Evolutionary conservation across 768 basidiomycete genomes (phyloP).

Genomic region (Tremella fuciformis): DNA sequence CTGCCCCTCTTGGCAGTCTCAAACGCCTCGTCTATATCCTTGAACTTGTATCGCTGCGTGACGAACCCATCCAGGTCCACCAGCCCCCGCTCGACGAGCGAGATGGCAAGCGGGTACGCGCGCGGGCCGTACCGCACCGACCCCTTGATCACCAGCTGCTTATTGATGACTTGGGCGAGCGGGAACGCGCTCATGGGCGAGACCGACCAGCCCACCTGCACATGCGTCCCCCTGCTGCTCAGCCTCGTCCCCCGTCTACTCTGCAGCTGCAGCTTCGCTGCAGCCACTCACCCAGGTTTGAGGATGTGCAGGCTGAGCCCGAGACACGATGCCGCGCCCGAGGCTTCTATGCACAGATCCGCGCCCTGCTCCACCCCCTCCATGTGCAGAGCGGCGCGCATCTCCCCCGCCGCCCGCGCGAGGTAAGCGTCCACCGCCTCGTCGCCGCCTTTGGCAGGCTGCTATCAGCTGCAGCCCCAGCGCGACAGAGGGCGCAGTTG

Average conservation of each 20-base stretch:
- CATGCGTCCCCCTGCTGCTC: constrained; percentile 6
- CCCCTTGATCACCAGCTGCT: constrained; percentile 76
- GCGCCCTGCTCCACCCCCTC: constrained; percentile 63
- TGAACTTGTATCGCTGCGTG: constrained; percentile 78
- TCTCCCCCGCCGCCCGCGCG: constrained; percentile 54
- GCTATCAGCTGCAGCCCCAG: too few relatives aligned
- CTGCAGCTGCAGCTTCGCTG: too few relatives aligned
- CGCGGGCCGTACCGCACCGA: constrained; percentile 65
- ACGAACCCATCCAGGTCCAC: constrained; percentile 84
- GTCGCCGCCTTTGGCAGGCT: constrained; percentile 57
- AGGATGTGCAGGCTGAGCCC: constrained; percentile 75
- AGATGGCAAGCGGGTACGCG: constrained; percentile 66
- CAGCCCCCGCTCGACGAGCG: constrained; percentile 73
- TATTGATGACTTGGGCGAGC: constrained; percentile 64
- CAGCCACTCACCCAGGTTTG: constrained; percentile 54
- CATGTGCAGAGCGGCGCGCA: constrained; percentile 57
- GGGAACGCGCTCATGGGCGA: constrained; percentile 65
- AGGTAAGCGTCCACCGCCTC: constrained; percentile 19
- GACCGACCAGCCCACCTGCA: constrained; percentile 13
- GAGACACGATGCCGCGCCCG: constrained; percentile 86
- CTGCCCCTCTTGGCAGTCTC: constrained; percentile 72
- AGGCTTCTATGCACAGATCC: constrained; percentile 84
- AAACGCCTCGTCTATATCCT: constrained; percentile 75
- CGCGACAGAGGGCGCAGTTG: too few relatives aligned
- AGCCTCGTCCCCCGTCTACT: not conserved